These are phyloP conservation scores for Beauveria sp. DNA, from an alignment of 2,329 filamentous ascomycete species.

Conservation along the genomic window DNA sequence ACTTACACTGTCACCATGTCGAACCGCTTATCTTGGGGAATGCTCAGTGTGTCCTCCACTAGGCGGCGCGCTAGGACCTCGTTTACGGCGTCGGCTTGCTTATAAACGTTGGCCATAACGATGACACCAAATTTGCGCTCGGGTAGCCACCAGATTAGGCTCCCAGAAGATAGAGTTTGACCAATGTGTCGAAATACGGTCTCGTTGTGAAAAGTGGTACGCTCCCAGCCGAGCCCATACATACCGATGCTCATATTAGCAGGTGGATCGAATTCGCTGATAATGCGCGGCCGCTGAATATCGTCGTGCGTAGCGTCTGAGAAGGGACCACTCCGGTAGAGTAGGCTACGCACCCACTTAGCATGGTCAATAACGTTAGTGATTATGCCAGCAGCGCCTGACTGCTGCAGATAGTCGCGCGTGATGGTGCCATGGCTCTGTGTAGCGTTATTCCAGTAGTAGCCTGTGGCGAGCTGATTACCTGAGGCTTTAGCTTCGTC, in stretches of 20 bases:
- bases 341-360: neutral
- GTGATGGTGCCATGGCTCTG: neutral
- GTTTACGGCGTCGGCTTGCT: neutral
- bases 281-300: neutral
- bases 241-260: neutral
- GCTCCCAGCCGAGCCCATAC: neutral
- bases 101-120: neutral
- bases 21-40: neutral
- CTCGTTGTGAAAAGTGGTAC: neutral
- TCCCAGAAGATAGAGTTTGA: neutral
- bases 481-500: conserved; percentile 10
- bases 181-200: neutral
- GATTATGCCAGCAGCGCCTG: conserved; percentile 2
- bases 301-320: neutral
- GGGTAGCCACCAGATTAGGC: neutral
- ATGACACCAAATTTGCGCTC: neutral
- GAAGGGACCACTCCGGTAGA: neutral
- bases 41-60: neutral
- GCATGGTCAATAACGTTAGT: neutral
- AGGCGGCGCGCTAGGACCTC: neutral
- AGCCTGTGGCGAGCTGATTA: neutral
- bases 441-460: neutral
- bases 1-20: neutral
- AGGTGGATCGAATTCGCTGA: neutral
- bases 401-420: neutral